phyloP scores from a whole-genome alignment of 345 rosid genomes.

The Eucalyptus erythrocorys region DNA sequence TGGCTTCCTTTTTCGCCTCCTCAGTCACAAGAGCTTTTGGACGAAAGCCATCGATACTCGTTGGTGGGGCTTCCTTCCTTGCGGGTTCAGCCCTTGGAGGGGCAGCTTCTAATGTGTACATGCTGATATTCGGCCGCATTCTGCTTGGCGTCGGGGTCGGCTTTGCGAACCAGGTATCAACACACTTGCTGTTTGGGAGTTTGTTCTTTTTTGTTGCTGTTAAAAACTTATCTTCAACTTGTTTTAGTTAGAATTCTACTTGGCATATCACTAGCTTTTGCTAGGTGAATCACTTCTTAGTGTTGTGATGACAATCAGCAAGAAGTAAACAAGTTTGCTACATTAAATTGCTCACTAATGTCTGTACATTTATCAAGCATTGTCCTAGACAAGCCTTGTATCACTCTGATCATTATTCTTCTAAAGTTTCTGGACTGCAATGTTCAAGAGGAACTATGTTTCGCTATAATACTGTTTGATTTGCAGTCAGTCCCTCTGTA shows the following conservation, averaged over 20 bases:
- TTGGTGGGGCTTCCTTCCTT: neutral
- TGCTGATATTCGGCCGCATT: neutral
- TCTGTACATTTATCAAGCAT: neutral
- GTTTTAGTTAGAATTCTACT: neutral
- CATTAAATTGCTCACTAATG: neutral
- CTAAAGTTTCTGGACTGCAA: neutral
- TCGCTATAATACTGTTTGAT: neutral
- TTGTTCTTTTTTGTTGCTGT: neutral
- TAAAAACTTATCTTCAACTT: neutral
- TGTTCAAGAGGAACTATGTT: neutral
- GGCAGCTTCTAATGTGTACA: neutral
- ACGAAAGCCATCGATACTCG: neutral
- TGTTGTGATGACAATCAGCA: neutral
- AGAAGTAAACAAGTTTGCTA: neutral
- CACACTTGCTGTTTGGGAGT: neutral
- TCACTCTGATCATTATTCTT: neutral
- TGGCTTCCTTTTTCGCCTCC: neutral
- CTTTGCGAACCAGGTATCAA: neutral
- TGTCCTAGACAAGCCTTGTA: neutral
- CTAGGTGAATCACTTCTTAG: neutral
- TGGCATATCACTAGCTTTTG: neutral
- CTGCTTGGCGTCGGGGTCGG: neutral
- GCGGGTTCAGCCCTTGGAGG: neutral
- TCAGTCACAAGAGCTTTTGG: neutral
- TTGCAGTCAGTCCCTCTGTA: slow-evolving; percentile 65